Percentiles rank a stretch among this genome's conserved stretches.
These are phyloP conservation scores for Mentha longifolia DNA, from an alignment of 257 asterid genomes.

Conservation along the genomic window DNA sequence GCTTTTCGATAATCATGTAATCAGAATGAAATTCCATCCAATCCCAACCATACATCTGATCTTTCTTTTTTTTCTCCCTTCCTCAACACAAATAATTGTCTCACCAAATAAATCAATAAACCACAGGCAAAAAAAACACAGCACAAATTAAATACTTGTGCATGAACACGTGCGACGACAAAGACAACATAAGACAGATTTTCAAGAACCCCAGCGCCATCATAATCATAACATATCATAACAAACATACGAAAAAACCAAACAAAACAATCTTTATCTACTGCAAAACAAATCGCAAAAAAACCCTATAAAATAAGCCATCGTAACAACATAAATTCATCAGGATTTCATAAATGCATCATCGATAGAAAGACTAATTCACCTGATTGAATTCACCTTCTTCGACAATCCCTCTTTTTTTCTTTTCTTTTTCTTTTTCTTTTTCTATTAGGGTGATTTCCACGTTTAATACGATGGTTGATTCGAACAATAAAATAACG, in stretches of 20 bases:
- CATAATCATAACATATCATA: not conserved
- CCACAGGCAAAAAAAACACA: not conserved
- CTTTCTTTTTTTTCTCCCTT: not conserved
- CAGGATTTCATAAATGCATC: not conserved
- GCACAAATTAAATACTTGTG: constrained; percentile 1
- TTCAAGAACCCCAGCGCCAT: constrained; percentile 24
- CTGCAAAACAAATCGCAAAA: not conserved
- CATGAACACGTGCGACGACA: constrained; percentile 12
- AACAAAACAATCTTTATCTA: not conserved
- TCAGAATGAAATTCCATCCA: not conserved
- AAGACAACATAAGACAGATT: not conserved
- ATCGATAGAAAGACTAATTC: not conserved
- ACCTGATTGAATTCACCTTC: constrained; percentile 29
- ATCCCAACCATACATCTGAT: not conserved
- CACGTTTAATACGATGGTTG: not conserved
- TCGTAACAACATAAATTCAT: not conserved
- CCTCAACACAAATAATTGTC: not conserved
- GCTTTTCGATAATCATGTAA: not conserved
- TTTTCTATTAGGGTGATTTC: not conserved
- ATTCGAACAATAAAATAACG: not conserved
- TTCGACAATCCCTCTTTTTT: not conserved
- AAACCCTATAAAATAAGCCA: not conserved
- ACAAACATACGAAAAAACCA: not conserved
- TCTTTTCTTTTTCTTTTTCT: not conserved
- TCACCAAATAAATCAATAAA: not conserved